Evolutionary conservation across 1,284 basidiomycete genomes (phyloP), one percentile per base, ranked within the genome.

Genomic region (Irpex sp.): DNA sequence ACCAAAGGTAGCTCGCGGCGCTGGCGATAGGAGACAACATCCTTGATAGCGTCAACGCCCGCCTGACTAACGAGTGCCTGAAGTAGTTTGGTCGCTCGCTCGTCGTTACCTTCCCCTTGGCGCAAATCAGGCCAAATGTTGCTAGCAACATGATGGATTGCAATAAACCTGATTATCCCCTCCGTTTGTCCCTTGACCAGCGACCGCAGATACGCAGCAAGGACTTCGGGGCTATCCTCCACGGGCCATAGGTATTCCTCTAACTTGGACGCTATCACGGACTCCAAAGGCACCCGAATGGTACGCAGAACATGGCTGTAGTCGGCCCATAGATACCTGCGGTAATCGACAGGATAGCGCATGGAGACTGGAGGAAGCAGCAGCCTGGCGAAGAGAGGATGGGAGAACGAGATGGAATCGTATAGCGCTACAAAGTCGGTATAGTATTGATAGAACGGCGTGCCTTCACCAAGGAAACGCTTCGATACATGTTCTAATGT

Each of bases 401-500:
- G 87, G 5, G 89, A 87, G 74, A 97, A 96, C 1, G 96, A 98
- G 65, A 96, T 87, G 0, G 93, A 84, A 68, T 95, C 93, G 77
- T 95, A 98, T 6, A 98, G 78, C 0, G 85, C 89, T 58, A 97
- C 80, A 67, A 98, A 90, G 74, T 98, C 95, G 33, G 92, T 93
- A 78, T 96, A 99, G 72, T 93, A 93, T 72, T 97, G 95, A 79
- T 90, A 98, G 80, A 97, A 98, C 0, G 94, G 93, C 0, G 86
- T 87, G 1, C 80, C 79, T 1, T 78, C 57, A 0, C 89, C 88
- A 5, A 95, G 83, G 75, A 92, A 90, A 7, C 79, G 78, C 8
- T 71, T 68, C 1, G 91, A 81, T 1, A 83, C 85, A 5, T 74
- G 70, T 69, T 95, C 93, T 49, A 95, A 75, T 31, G 46, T 47